Percentiles rank a stretch among this genome's conserved stretches.
Evolutionary conservation across 768 basidiomycete species (phyloP).

Genomic region (Leccinum uliginosum): DNA sequence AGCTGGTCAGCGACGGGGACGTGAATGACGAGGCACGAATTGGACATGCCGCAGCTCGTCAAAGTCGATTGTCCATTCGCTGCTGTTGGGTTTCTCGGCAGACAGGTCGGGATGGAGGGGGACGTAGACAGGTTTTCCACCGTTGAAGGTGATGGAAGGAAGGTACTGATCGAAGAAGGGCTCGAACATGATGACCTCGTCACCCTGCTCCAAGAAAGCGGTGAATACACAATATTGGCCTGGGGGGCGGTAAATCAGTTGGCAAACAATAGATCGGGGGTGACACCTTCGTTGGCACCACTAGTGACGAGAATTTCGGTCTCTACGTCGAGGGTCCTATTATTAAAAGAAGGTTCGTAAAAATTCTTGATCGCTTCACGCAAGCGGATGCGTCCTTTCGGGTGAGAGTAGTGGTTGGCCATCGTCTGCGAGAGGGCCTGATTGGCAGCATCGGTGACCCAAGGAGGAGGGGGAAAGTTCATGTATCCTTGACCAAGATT

Average conservation of each 20-base stretch:
- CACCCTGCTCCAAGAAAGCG: slow-evolving; percentile 87
- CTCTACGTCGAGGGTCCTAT: slow-evolving; percentile 75
- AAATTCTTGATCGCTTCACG: slow-evolving; percentile 81
- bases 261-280: not conserved
- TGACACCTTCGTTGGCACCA: slow-evolving; percentile 91
- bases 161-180: slow-evolving; percentile 98
- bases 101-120: slow-evolving; percentile 84
- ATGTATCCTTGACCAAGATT: slow-evolving; percentile 96
- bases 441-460: slow-evolving; percentile 72
- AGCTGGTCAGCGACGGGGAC: slow-evolving; percentile 3
- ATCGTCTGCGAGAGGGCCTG: slow-evolving; percentile 58
- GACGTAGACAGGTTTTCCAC: slow-evolving; percentile 89
- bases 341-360: slow-evolving; percentile 63
- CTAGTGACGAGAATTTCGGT: slow-evolving; percentile 91
- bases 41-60: slow-evolving; percentile 71
- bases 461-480: slow-evolving; percentile 84
- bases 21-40: not conserved
- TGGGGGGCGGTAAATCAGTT: slow-evolving; percentile 7
- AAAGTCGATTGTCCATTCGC: slow-evolving; percentile 88
- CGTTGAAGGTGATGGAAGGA: slow-evolving; percentile 90
- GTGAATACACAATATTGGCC: slow-evolving; percentile 93
- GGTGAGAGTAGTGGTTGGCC: slow-evolving; percentile 87
- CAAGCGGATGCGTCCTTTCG: slow-evolving; percentile 82
- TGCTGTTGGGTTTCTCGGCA: slow-evolving; percentile 47
- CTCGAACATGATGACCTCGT: slow-evolving; percentile 99